Conservation (phyloP, 2,329 filamentous ascomycete species). For the Boeremia exigua region DNA sequence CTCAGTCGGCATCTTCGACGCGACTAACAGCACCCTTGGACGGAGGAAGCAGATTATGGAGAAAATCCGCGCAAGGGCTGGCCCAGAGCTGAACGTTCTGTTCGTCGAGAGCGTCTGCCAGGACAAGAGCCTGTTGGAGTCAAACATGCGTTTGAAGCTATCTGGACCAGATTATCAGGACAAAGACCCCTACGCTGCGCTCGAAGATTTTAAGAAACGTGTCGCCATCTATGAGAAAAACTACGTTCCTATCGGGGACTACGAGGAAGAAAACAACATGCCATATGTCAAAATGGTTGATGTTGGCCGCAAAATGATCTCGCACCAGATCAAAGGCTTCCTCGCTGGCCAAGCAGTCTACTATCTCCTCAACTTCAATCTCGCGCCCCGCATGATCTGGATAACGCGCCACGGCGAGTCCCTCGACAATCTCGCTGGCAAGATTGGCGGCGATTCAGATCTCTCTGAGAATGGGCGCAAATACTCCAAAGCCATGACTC, state of each 20-base stretch:
- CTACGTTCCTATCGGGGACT: constrained; percentile 87
- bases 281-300: constrained; percentile 98
- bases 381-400: constrained; percentile 96
- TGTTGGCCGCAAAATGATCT: constrained; percentile 91
- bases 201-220: constrained; percentile 90
- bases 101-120: constrained; percentile 96
- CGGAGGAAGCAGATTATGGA: constrained; percentile 84
- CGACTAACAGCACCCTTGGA: constrained; percentile 92
- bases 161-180: constrained; percentile 95
- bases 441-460: constrained; percentile 88
- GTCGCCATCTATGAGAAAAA: constrained; percentile 93
- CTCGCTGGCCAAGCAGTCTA: constrained; percentile 90
- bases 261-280: constrained; percentile 88
- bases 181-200: constrained; percentile 83
- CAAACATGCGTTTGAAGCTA: constrained; percentile 96
- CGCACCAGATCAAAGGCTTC: constrained; percentile 89
- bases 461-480: constrained; percentile 79
- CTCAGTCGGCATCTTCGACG: constrained; percentile 93
- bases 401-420: constrained; percentile 96
- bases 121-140: constrained; percentile 82
- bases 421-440: constrained; percentile 82
- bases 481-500: constrained; percentile 80
- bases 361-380: constrained; percentile 95
- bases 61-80: constrained; percentile 80
- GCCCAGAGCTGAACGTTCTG: constrained; percentile 83